Conservation (phyloP, 805 yeast species). For the Candida loeiensis region DNA sequence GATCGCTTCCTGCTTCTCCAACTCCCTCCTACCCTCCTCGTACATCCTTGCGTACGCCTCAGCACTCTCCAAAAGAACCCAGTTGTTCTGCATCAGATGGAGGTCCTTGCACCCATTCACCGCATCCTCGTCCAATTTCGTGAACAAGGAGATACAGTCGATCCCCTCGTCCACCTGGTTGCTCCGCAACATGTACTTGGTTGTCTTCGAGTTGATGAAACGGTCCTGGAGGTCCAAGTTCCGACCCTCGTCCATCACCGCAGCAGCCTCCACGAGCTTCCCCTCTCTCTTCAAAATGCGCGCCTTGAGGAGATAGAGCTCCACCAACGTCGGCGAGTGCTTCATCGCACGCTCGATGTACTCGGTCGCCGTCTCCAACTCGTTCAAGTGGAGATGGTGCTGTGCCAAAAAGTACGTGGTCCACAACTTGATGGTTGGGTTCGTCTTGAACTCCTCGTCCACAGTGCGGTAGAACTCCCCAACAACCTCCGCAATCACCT, state of each 20-base stretch:
- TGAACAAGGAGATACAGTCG: constrained; percentile 70
- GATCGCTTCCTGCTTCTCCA: constrained; percentile 12
- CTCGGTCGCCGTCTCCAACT: constrained; percentile 52
- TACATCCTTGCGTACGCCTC: constrained; percentile 71
- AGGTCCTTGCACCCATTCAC: constrained; percentile 84
- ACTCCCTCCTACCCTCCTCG: constrained; percentile 20
- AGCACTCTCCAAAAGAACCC: constrained; percentile 84
- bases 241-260: constrained; percentile 66
- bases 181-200: constrained; percentile 78
- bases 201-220: constrained; percentile 83
- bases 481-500: constrained; percentile 54
- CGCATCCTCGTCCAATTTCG: constrained; percentile 70
- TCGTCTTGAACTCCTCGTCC: constrained; percentile 19
- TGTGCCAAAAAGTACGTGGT: constrained; percentile 73
- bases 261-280: constrained; percentile 58
- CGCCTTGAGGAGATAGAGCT: constrained; percentile 75
- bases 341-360: constrained; percentile 59
- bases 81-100: constrained; percentile 84
- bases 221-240: constrained; percentile 82
- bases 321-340: constrained; percentile 83
- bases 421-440: constrained; percentile 60
- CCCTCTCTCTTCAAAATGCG: constrained; percentile 73
- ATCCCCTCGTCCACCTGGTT: constrained; percentile 71
- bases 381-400: constrained; percentile 58
- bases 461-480: constrained; percentile 39